phyloP scores from a whole-genome alignment of 2,329 filamentous ascomycete species.

The Pestalotiopsis sp. region DNA sequence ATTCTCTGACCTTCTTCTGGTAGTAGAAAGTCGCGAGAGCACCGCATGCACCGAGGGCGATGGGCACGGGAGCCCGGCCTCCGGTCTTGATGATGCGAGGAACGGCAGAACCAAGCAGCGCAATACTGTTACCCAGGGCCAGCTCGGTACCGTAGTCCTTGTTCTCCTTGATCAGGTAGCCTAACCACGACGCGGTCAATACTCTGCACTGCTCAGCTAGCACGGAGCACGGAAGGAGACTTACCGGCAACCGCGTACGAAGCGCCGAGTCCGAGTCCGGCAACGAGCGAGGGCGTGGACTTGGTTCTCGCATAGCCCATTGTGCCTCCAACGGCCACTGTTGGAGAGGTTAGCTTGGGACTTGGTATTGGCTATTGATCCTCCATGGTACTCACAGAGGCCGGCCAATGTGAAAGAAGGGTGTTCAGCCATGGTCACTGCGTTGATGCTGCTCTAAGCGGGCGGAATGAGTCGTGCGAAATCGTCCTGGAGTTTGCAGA shows the following conservation, averaged over 20 bases:
- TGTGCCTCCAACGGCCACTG: slow-evolving; percentile 34
- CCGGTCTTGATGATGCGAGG: slow-evolving; percentile 39
- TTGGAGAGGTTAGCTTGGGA: background rate
- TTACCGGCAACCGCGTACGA: slow-evolving; percentile 33
- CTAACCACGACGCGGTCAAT: slow-evolving; percentile 20
- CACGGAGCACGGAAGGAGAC: background rate
- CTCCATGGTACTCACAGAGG: slow-evolving; percentile 30
- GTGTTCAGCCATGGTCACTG: slow-evolving; percentile 37
- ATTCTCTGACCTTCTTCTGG: slow-evolving; percentile 41
- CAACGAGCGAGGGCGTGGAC: slow-evolving; percentile 33
- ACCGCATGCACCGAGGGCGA: slow-evolving; percentile 33
- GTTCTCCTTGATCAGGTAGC: slow-evolving; percentile 41
- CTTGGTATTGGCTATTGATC: background rate
- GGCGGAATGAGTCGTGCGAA: background rate
- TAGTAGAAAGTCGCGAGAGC: slow-evolving; percentile 40
- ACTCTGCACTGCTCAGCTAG: background rate
- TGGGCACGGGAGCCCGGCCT: slow-evolving; percentile 35
- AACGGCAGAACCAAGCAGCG: slow-evolving; percentile 36
- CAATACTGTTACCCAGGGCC: slow-evolving; percentile 39
- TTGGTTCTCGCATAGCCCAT: slow-evolving; percentile 30
- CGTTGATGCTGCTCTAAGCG: background rate
- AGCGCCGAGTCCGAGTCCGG: slow-evolving; percentile 30
- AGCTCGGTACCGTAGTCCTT: slow-evolving; percentile 43
- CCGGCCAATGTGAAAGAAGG: slow-evolving; percentile 40
- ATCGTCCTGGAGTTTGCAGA: background rate